Base-by-base conservation (phyloP, 306 rosid species). In the Hippophae gyantsensis region DNA sequence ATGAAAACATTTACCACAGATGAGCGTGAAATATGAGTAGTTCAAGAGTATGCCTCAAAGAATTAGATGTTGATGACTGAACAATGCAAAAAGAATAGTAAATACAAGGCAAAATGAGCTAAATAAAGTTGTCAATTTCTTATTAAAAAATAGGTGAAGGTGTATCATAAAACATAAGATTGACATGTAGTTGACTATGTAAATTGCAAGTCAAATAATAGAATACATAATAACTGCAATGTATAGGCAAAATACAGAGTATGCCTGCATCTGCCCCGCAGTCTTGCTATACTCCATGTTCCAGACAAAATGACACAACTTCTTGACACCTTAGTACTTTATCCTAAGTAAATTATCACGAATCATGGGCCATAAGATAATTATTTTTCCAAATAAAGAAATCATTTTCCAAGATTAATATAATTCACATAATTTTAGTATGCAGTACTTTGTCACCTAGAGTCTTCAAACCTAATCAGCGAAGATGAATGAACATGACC, bases 231-330 rank as follows among this genome's bases (percentile, higher is more conserved):
- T 9, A 12, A 23, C 59, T 9, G 9, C 13, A 10, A 13, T 43
- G 18, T 25, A 52, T 6, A 52, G 27, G 50, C 12, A 43, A 54
- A 32, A 54, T 60, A 48, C 41, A 42, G 69, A 54, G 18, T 78
- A 67, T 86, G 74, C 96, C 98, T 87, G 82, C 69, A 67, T 69
- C 10, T 62, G 74, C 55, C 78, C 89, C 0, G 74, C 49, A n/a
- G 74, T 23, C 68, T 67, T 69, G 62, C 76, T 50, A 69, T 76
- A 75, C 78, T 82, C 81, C 76, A 79, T 6, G 64, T 3, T 73
- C 62, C 12, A 9, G 58, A 92, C 76, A 74, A 63, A 50, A 40
- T 68, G 61, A 58, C 93, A 83, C 78, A 92, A 58, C 70, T 49
- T 65, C 66, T 9, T 59, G 18, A 93, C 89, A 65, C 88, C 92